Evolutionary conservation across 2,329 filamentous ascomycete species (phyloP).

Genomic region (Colletotrichum zoysiae): DNA sequence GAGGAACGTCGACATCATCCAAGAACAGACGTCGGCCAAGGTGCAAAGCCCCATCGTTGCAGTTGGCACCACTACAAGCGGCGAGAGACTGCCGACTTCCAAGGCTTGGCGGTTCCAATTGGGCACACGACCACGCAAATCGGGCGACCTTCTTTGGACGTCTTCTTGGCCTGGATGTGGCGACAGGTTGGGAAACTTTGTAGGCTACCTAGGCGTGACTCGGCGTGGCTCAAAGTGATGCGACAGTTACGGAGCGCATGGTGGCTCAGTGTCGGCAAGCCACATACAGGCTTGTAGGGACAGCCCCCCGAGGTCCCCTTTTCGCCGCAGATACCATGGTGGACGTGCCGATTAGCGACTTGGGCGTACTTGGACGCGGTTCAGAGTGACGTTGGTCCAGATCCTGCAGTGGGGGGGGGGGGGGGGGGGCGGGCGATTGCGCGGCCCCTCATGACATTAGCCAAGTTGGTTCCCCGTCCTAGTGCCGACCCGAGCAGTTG

Average conservation of each 20-base stretch:
- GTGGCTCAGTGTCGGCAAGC: conserved; percentile 27
- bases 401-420: conserved; percentile 14
- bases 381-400: conserved; percentile 33
- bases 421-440: too few relatives aligned
- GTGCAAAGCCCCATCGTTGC: conserved; percentile 6
- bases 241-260: background rate
- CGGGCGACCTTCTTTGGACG: background rate
- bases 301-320: background rate
- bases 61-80: conserved; percentile 15
- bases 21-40: conserved; percentile 36
- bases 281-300: conserved; percentile 12
- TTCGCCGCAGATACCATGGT: background rate
- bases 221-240: background rate
- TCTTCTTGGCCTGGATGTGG: background rate
- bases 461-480: conserved; percentile 23
- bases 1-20: background rate
- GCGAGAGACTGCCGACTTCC: conserved; percentile 18
- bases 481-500: conserved; percentile 22
- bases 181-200: background rate
- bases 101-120: conserved; percentile 19
- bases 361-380: conserved; percentile 1
- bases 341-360: conserved; percentile 13
- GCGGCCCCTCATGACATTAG: conserved; percentile 37
- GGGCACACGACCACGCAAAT: conserved; percentile 1
- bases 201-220: conserved; percentile 13